A percentile compares a stretch with the other conserved stretches of the same genome.
Conservation (phyloP, 169 alveolate species). For the Cryptosporidium bovis region DNA sequence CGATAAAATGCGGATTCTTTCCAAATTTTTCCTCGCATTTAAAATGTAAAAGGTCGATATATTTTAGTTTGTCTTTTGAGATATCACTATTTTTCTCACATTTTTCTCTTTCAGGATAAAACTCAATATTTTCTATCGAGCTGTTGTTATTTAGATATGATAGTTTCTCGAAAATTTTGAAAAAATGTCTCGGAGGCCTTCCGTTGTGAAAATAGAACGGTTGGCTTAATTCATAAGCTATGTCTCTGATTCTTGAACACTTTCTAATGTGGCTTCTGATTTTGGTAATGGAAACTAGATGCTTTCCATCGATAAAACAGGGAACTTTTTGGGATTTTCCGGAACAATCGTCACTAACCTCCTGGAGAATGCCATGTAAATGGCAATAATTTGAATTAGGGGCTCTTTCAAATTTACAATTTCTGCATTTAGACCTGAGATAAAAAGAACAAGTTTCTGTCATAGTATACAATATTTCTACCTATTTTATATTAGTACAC, state of each 20-base stretch:
- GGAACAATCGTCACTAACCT: neutral
- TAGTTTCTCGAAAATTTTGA: neutral
- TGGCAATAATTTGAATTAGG: conserved; percentile 19
- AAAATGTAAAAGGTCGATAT: conserved; percentile 14
- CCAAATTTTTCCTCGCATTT: conserved; percentile 18
- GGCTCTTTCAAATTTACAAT: conserved; percentile 27
- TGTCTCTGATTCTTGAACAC: conserved; percentile 72
- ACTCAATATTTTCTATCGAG: neutral
- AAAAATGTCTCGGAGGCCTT: conserved; percentile 6
- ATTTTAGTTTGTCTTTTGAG: conserved; percentile 31
- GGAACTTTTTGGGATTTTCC: neutral
- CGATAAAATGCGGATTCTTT: conserved; percentile 25
- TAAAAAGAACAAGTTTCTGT: conserved; percentile 30
- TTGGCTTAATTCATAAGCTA: conserved; percentile 64
- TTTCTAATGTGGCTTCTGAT: conserved; percentile 48
- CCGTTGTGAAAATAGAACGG: conserved; percentile 40
- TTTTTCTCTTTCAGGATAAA: neutral
- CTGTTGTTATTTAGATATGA: neutral
- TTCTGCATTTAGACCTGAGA: conserved; percentile 37
- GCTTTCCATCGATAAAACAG: conserved; percentile 49
- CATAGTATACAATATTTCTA: neutral
- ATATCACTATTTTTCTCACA: neutral
- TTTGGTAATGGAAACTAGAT: conserved; percentile 36
- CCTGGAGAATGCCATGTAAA: neutral
- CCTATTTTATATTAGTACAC: too few species aligned